These are phyloP conservation scores for Chaetomidium leptoderma DNA, from an alignment of 495 filamentous ascomycete genomes.

Conservation along the genomic window DNA sequence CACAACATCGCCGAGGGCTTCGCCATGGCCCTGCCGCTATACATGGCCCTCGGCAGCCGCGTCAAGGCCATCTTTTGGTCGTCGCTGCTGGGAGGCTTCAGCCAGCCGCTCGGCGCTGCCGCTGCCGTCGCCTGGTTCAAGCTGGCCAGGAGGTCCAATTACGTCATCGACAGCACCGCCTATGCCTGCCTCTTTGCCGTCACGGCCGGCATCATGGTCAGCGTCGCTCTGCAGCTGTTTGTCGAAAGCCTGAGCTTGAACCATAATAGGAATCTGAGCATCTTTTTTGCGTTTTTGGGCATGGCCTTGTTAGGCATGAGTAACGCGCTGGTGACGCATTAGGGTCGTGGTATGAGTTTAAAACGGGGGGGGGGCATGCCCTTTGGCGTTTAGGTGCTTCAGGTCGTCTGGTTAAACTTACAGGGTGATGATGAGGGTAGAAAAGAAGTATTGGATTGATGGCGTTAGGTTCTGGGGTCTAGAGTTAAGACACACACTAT, in stretches of 20 bases:
- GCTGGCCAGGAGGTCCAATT: constrained; percentile 48
- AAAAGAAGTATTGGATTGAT: not conserved
- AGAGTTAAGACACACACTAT: too few relatives aligned
- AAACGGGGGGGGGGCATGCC: too few relatives aligned
- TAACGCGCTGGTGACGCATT: constrained; percentile 57
- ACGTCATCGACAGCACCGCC: constrained; percentile 59
- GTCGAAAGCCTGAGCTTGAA: constrained; percentile 76
- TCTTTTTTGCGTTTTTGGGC: constrained; percentile 79
- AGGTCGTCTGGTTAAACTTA: not conserved
- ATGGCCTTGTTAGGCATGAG: constrained; percentile 87
- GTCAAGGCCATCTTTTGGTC: constrained; percentile 79
- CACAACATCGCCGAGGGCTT: constrained; percentile 98
- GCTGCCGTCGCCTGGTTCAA: constrained; percentile 82
- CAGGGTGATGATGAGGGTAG: not conserved
- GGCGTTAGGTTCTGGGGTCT: not conserved
- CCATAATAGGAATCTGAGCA: constrained; percentile 74
- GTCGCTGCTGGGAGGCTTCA: constrained; percentile 74
- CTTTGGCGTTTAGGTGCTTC: not conserved
- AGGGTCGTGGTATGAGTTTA: not conserved
- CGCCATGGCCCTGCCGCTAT: constrained; percentile 85
- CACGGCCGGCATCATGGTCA: constrained; percentile 92
- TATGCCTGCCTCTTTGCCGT: constrained; percentile 88
- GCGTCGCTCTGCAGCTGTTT: constrained; percentile 84
- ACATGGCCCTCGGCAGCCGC: constrained; percentile 75
- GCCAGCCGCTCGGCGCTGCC: constrained; percentile 80